Conservation (phyloP, 75 land plant species). For the Cryptomeria japonica region DNA sequence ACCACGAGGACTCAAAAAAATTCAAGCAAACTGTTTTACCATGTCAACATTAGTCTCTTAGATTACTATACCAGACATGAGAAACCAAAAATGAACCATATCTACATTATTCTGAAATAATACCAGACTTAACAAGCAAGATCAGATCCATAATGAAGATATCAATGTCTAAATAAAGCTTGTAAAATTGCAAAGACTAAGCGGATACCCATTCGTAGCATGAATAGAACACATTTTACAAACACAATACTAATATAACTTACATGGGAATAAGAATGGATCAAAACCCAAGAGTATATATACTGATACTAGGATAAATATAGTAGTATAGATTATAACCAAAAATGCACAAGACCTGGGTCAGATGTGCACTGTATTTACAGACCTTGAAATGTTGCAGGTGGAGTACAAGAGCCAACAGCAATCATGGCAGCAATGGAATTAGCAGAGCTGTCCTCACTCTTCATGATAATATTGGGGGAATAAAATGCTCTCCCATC, state of each 20-base stretch:
- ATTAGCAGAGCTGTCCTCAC: not conserved
- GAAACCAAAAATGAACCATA: not conserved
- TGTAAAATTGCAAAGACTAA: not conserved
- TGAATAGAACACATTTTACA: not conserved
- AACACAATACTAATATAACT: not conserved
- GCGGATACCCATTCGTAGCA: not conserved
- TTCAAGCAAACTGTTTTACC: not conserved
- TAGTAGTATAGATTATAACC: not conserved
- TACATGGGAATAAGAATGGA: not conserved
- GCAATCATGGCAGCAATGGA: conserved; percentile 14
- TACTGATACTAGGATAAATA: not conserved
- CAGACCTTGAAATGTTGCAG: conserved; percentile 15
- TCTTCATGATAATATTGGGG: conserved; percentile 1
- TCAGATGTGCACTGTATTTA: conserved; percentile 6
- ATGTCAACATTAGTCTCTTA: not conserved
- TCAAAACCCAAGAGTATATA: not conserved
- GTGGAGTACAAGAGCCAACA: conserved; percentile 9
- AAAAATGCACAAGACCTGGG: not conserved
- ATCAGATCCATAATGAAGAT: not conserved
- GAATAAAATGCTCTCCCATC: conserved; percentile 10
- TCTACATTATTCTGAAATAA: not conserved
- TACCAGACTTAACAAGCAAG: not conserved
- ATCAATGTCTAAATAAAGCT: not conserved
- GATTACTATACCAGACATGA: not conserved
- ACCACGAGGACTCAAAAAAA: not conserved